Conservation (phyloP, 106 monocot genomes). For the Dendrobium catenatum region DNA sequence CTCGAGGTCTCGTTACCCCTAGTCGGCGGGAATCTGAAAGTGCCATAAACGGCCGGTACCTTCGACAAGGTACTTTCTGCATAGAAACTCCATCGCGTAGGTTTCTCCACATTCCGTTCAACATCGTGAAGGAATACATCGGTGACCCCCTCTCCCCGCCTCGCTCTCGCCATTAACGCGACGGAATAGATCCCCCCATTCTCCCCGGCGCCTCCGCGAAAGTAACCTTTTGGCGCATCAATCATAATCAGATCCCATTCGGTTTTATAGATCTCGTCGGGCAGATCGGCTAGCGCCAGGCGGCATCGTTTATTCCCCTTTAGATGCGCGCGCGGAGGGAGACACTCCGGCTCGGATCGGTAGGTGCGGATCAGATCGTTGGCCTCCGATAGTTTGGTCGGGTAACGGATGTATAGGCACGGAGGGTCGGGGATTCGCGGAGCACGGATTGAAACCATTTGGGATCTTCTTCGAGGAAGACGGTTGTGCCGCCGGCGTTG, state of each 20-base stretch:
- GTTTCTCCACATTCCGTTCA: slow-evolving; percentile 60
- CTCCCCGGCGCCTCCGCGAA: slow-evolving; percentile 71
- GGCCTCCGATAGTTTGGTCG: slow-evolving; percentile 41
- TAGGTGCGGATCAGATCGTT: slow-evolving; percentile 33
- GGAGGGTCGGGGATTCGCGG: slow-evolving; percentile 12
- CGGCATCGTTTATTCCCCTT: slow-evolving; percentile 39
- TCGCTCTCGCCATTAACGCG: slow-evolving; percentile 62
- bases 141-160: slow-evolving; percentile 55
- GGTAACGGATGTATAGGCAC: slow-evolving; percentile 46
- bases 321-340: slow-evolving; percentile 25
- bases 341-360: slow-evolving; percentile 27
- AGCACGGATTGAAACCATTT: slow-evolving; percentile 38
- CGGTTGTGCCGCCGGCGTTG: slow-evolving; percentile 67
- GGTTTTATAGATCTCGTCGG: slow-evolving; percentile 34
- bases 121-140: slow-evolving; percentile 87
- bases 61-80: slow-evolving; percentile 56
- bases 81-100: slow-evolving; percentile 60
- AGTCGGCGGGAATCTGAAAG: slow-evolving; percentile 60
- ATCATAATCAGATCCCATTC: slow-evolving; percentile 99
- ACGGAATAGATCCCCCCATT: slow-evolving; percentile 89
- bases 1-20: slow-evolving; percentile 7
- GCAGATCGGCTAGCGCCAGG: slow-evolving; percentile 52
- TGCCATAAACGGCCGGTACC: slow-evolving; percentile 66
- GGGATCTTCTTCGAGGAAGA: slow-evolving; percentile 89
- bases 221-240: slow-evolving; percentile 83